Evolutionary conservation across 345 rosid species (phyloP), one percentile per base, ranked within the genome.

Genomic region (Barbarea vulgaris): DNA sequence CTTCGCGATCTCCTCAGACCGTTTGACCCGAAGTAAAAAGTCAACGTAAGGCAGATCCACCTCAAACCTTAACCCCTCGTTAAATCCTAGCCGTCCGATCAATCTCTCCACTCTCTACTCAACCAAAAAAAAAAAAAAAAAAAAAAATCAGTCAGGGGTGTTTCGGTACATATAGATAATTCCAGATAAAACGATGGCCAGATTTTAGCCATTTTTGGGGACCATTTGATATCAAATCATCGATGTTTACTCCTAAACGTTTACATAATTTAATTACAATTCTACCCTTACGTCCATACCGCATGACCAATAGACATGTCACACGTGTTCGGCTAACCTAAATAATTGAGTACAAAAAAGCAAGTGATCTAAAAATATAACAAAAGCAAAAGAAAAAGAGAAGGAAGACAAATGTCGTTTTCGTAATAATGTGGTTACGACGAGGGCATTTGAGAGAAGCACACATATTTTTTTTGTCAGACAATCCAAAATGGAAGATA

Each of bases 401-500:
- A 15, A 7, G 22, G 14, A 12, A 67, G 60, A 62, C 47, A 62
- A 73, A 68, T 58, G 84, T 60, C 79, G 54, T 37, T 69, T 64
- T 71, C 68, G 85, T 79, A 82, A 88, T 89, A 81, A 69, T 53
- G 25, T 54, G 66, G 47, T 69, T n/a, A 9, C 17, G 14, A 19
- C 2, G 5, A 69, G 81, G 83, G 67, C 74, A 33, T 59, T 57
- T 81, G 30, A 37, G 56, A 75, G 66, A 69, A 73, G 36, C 67
- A 46, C 18, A 27, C n/a, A 15, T n/a, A 5, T 22, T 70, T 9
- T 1, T 0, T 24, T 27, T 85, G 95, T 85, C 95, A 94, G 93
- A 81, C 81, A 89, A 91, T 93, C 97, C 89, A 77, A 89, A 87
- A 31, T 70, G 84, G 85, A 82, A 79, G 87, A 88, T 88, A 78